Evolutionary conservation across 2,329 filamentous ascomycete genomes (phyloP).

Genomic region (Thelonectria rubi): DNA sequence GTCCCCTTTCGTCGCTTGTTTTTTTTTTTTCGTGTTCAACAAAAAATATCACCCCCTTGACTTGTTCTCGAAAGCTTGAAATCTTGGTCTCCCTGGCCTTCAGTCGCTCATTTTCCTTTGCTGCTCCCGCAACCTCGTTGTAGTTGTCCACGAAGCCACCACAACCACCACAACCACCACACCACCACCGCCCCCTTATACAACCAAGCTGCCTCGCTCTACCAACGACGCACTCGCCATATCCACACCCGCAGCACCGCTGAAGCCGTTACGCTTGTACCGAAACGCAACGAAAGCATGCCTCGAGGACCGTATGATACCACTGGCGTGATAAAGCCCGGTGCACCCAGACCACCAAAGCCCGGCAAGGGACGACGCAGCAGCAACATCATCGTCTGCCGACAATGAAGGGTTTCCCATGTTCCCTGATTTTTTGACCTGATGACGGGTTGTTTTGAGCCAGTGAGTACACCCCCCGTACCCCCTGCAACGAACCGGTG

Average conservation of each 20-base stretch:
- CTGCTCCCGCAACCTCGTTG: neutral
- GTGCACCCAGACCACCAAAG: conserved; percentile 48
- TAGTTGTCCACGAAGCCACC: neutral
- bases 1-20: conserved; percentile 4
- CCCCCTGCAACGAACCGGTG: conserved; percentile 1
- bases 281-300: conserved; percentile 37
- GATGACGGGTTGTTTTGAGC: conserved; percentile 29
- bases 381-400: conserved; percentile 19
- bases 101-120: conserved; percentile 16
- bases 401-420: conserved; percentile 26
- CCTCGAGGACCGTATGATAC: conserved; percentile 50
- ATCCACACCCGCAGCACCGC: too few species aligned
- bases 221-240: neutral
- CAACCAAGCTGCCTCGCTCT: conserved; percentile 4
- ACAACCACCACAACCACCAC: too few species aligned
- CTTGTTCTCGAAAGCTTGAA: conserved; percentile 2
- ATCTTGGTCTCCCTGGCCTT: conserved; percentile 1
- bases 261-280: conserved; percentile 8
- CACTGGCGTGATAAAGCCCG: conserved; percentile 50
- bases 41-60: conserved; percentile 5
- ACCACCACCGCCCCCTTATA: too few species aligned
- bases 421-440: conserved; percentile 18
- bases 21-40: conserved; percentile 21
- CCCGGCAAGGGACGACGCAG: conserved; percentile 34
- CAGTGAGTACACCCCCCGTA: conserved; percentile 26